phyloP scores from a whole-genome alignment of 2,329 filamentous ascomycete genomes.

The Tothia fuscella region DNA sequence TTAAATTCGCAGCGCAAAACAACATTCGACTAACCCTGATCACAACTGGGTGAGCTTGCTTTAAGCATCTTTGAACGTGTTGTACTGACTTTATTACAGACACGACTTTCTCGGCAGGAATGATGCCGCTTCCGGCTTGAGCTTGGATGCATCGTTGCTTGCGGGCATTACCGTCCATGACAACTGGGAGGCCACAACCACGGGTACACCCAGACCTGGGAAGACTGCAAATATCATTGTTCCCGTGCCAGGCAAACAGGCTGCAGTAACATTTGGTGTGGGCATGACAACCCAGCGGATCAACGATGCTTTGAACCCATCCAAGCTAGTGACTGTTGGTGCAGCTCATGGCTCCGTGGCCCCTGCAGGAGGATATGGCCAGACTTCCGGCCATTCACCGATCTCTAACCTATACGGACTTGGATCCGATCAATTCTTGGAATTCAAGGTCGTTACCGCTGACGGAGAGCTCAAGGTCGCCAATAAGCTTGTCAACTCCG shows the following conservation, averaged over 20 bases:
- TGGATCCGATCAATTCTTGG: constrained; percentile 22
- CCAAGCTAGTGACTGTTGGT: constrained; percentile 6
- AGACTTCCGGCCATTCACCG: constrained; percentile 1
- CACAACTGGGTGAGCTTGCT: constrained; percentile 10
- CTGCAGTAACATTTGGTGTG: constrained; percentile 6
- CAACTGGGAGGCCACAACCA: background rate
- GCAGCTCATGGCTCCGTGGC: constrained; percentile 1
- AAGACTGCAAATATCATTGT: background rate
- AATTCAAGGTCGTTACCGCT: constrained; percentile 24
- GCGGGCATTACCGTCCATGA: constrained; percentile 2
- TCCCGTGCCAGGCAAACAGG: constrained; percentile 1
- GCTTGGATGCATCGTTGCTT: background rate
- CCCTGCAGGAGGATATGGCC: constrained; percentile 6
- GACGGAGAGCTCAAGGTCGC: constrained; percentile 25
- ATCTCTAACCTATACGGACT: constrained; percentile 13
- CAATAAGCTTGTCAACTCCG: constrained; percentile 22
- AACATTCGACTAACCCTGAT: constrained; percentile 9
- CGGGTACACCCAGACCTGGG: constrained; percentile 1
- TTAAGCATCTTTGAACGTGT: background rate
- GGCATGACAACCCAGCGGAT: background rate
- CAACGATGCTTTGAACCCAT: background rate
- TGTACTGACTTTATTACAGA: background rate
- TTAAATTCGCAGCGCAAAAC: constrained; percentile 6
- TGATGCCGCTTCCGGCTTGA: background rate
- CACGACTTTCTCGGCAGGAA: background rate